Base-by-base conservation (phyloP, 805 yeast genomes). In the Starmerella potacharoeniae region DNA sequence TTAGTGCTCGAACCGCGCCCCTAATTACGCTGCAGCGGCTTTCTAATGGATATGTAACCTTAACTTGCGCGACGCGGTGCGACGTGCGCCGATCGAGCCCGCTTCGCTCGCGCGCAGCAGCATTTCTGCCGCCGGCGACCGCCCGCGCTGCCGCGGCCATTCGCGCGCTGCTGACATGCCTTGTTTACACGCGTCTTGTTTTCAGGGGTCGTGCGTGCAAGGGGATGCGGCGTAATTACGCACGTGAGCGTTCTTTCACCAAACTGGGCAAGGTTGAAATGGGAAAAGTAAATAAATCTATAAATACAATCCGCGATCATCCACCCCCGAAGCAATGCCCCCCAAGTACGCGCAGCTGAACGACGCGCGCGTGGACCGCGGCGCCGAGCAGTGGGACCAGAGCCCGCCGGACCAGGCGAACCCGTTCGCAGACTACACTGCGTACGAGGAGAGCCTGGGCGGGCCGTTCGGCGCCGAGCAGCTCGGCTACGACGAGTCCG, bases 361-460 rank as follows among this genome's bases (percentile, higher is more conserved):
- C 42, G 60, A 53, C 31, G 53, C 54, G 30, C 57, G 49, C 16
- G 51, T 16, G 8, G 60, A 55, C 49, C 49, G 49, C n/a, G 40
- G 40, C 17, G 49, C 49, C 14, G 49, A 46, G 39, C 30, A 6
- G 14, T 17, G 30, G 40, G 49, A 34, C 17, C 29, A 31, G 30
- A 11, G 11, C 22, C 36, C 28, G 14, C 14, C 47, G 13, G 47
- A 43, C 47, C 29, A 29, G 36, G 53, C 52, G 13, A 52, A 60
- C 48, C 62, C 62, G 48, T 60, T 60, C 34, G 55, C 46, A 31
- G 59, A 51, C 35, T 45, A 51, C 41, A 17, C 51, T 28, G 54
- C 58, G 14, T 60, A 58, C 51, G 34, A 34, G 13, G 43, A 40
- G 29, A 28, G 16, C 6, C 29, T 16, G 10, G 43, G 16, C 43